Base-by-base conservation (phyloP, 345 rosid genomes). In the Kandelia obovata region DNA sequence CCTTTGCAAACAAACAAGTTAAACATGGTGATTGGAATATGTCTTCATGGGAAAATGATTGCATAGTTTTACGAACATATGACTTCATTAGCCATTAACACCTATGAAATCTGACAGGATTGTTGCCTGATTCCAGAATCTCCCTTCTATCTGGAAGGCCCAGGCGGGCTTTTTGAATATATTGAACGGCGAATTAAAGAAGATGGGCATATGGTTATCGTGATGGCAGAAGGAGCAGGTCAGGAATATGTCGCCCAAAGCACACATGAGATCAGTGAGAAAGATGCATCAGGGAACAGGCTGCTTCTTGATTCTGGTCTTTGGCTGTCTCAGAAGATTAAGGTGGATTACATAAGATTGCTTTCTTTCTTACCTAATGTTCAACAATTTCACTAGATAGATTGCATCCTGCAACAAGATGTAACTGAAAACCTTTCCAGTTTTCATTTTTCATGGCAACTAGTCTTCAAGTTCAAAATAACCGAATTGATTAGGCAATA, bases 61-160 rank as follows among this genome's bases (percentile, higher is more conserved):
- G 4, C 19, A n/a, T 43, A n/a, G 58, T 61, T 37, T 32, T 43
- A 37, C 23, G 53, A 31, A 53, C 60, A 28, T 69, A 17, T 23
- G 30, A 3, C 43, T 64, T 7, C 60, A 20, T 63, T 30, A 26
- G 71, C 31, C 58, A 19, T 47, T 65, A 25, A 52, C 66, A 47
- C 63, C 35, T 79, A 69, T 80, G 73, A 58, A 49, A 74, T 83
- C 77, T 58, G 51, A 78, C 88, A 93, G 97, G 98, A 94, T 84
- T 91, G 96, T 78, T 91, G 98, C 91, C 85, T 93, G 83, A 89
- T 93, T 83, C 98, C 98, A 11, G 98, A 93, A 76, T 91, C 97
- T 58, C 92, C 97, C 55, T 93, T 93, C 78, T 89, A 80, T 70
- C 86, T 91, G 75, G 98, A 93, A 86, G 98, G 96, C 58, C 77